Percentiles rank a stretch among this genome's conserved stretches.
phyloP scores from a whole-genome alignment of 495 filamentous ascomycete species.

The Xylona heveae region DNA sequence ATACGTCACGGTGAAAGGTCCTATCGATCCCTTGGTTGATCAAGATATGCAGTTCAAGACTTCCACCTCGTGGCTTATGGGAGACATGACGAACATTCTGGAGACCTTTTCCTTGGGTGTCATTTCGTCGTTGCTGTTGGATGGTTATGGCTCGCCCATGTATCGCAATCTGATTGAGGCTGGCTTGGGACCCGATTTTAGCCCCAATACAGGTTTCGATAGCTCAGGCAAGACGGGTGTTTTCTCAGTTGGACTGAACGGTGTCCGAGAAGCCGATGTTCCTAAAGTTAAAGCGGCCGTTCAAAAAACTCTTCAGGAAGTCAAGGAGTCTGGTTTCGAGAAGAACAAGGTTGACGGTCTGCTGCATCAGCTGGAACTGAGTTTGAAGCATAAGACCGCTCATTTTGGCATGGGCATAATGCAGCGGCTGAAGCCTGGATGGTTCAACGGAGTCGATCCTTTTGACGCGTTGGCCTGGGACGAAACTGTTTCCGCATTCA shows the following conservation, averaged over 20 bases:
- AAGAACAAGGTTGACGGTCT: slow-evolving; percentile 77
- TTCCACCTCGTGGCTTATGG: slow-evolving; percentile 79
- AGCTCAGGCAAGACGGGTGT: slow-evolving; percentile 50
- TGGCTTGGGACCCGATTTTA: slow-evolving; percentile 80
- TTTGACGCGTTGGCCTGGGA: slow-evolving; percentile 83
- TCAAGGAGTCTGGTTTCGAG: slow-evolving; percentile 57
- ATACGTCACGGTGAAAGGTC: slow-evolving; percentile 51
- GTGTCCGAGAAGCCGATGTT: slow-evolving; percentile 59
- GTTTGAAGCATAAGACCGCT: slow-evolving; percentile 83
- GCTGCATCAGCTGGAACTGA: slow-evolving; percentile 78
- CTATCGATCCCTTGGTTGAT: slow-evolving; percentile 72
- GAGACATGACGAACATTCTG: slow-evolving; percentile 55
- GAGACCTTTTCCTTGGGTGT: slow-evolving; percentile 74
- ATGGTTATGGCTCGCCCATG: slow-evolving; percentile 88
- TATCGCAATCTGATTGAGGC: slow-evolving; percentile 82
- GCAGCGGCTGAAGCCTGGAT: slow-evolving; percentile 66
- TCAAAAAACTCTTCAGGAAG: slow-evolving; percentile 40
- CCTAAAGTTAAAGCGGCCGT: slow-evolving; percentile 54
- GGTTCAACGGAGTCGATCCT: slow-evolving; percentile 90
- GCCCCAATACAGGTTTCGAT: slow-evolving; percentile 83
- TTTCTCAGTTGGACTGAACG: slow-evolving; percentile 78
- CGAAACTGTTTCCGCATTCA: slow-evolving; percentile 62
- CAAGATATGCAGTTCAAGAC: slow-evolving; percentile 79
- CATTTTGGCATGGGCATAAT: slow-evolving; percentile 83
- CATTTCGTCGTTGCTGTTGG: slow-evolving; percentile 60